phyloP scores from a whole-genome alignment of 2,329 filamentous ascomycete genomes.

The Orbilia quercus region DNA sequence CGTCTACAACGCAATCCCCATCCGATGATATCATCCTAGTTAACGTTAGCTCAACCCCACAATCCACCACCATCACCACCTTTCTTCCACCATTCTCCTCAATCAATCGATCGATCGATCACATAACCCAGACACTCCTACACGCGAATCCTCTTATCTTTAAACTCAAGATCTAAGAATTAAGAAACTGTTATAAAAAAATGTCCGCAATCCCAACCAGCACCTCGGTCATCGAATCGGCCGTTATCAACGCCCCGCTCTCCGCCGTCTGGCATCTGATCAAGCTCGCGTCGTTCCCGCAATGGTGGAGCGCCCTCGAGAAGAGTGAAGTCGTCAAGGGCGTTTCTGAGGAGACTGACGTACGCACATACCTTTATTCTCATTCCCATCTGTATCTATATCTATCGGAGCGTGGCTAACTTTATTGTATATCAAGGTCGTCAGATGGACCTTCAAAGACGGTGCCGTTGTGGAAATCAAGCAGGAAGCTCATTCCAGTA shows the following conservation, averaged over 20 bases:
- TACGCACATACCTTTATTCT: slow-evolving; percentile 62
- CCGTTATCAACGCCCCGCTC: slow-evolving; percentile 76
- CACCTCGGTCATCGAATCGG: slow-evolving; percentile 74
- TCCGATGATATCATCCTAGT: slow-evolving; percentile 43
- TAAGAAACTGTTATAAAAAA: background rate
- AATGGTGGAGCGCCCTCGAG: slow-evolving; percentile 74
- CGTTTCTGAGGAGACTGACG: slow-evolving; percentile 72
- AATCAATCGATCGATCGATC: too few relatives aligned
- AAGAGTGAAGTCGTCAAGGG: slow-evolving; percentile 74
- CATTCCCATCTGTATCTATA: too few relatives aligned
- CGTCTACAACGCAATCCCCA: slow-evolving; percentile 40
- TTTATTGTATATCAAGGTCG: slow-evolving; percentile 58
- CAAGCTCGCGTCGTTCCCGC: slow-evolving; percentile 76
- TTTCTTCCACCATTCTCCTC: background rate
- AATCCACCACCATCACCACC: background rate
- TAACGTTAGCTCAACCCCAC: background rate
- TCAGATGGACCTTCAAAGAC: slow-evolving; percentile 78
- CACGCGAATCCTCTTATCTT: too few relatives aligned
- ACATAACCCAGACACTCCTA: too few relatives aligned
- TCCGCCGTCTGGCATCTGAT: slow-evolving; percentile 77
- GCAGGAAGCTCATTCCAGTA: slow-evolving; percentile 78
- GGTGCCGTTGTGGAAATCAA: slow-evolving; percentile 76
- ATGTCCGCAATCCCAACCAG: slow-evolving; percentile 70
- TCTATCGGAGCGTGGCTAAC: too few relatives aligned
- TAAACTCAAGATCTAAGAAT: too few relatives aligned